A percentile compares a stretch with the other conserved stretches of the same genome.
phyloP scores from a whole-genome alignment of 2,329 filamentous ascomycete genomes.

The Monosporascus sp. region DNA sequence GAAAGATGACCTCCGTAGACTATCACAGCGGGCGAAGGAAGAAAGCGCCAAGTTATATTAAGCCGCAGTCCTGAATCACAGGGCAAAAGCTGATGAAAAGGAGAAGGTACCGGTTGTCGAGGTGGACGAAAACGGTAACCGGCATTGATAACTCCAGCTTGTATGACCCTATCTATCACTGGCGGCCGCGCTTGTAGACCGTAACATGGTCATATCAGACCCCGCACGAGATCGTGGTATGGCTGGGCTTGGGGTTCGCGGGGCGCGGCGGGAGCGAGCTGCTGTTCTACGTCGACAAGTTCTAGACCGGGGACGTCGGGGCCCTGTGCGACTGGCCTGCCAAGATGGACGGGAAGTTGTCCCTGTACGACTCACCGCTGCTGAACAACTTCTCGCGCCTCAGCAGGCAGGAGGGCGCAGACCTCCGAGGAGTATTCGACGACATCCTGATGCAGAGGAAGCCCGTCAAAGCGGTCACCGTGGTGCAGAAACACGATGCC shows the following conservation, averaged over 20 bases:
- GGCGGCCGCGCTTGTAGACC: slow-evolving; percentile 8
- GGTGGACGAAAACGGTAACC: slow-evolving; percentile 38
- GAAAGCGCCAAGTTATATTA: slow-evolving; percentile 56
- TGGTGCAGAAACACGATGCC: slow-evolving; percentile 71
- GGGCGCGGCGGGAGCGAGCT: slow-evolving; percentile 50
- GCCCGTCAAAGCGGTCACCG: slow-evolving; percentile 42
- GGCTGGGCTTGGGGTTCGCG: slow-evolving; percentile 62
- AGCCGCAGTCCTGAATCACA: slow-evolving; percentile 70
- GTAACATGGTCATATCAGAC: slow-evolving; percentile 44
- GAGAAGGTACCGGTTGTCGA: slow-evolving; percentile 56
- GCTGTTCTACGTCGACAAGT: slow-evolving; percentile 62
- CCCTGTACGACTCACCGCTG: slow-evolving; percentile 63
- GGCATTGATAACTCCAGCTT: no score
- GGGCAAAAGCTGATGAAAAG: slow-evolving; percentile 60
- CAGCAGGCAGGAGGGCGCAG: slow-evolving; percentile 49
- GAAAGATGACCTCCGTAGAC: slow-evolving; percentile 52
- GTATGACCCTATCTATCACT: no score
- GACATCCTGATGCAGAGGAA: slow-evolving; percentile 50
- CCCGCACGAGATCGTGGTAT: slow-evolving; percentile 60
- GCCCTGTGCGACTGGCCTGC: slow-evolving; percentile 54
- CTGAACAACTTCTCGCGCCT: slow-evolving; percentile 61
- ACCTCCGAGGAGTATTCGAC: slow-evolving; percentile 61
- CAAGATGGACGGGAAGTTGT: slow-evolving; percentile 52
- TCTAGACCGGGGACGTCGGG: slow-evolving; percentile 56
- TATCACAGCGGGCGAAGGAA: slow-evolving; percentile 46